Evolutionary conservation across 257 asterid species (phyloP).

Genomic region (Salvia splendens): DNA sequence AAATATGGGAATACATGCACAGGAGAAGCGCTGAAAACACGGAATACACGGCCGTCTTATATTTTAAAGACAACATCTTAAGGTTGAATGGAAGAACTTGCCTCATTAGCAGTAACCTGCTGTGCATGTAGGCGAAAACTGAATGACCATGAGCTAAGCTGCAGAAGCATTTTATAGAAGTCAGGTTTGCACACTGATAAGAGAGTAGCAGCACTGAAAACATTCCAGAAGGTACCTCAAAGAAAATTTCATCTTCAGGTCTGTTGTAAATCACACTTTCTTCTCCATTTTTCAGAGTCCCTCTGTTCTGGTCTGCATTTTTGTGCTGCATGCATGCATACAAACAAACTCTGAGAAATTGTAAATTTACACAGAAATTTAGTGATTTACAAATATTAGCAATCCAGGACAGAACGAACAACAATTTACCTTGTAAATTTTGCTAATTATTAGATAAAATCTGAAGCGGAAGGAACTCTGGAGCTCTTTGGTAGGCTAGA

Average conservation of each 20-base stretch:
- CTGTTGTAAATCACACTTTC: constrained; percentile 60
- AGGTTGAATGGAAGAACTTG: constrained; percentile 30
- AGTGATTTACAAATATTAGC: not conserved
- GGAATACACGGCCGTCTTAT: not conserved
- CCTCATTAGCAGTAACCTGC: constrained; percentile 68
- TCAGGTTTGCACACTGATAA: constrained; percentile 21
- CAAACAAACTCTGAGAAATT: constrained; percentile 15
- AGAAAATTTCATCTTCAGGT: constrained; percentile 78
- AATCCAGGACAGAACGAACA: constrained; percentile 7
- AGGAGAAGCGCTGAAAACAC: not conserved
- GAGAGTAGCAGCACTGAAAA: constrained; percentile 3
- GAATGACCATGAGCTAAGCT: constrained; percentile 95
- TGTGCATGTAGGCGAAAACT: constrained; percentile 66
- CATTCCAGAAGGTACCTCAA: constrained; percentile 46
- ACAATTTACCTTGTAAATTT: constrained; percentile 70
- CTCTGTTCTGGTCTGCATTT: constrained; percentile 46
- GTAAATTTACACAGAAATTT: not conserved
- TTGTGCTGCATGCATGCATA: constrained; percentile 52
- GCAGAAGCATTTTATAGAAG: constrained; percentile 39
- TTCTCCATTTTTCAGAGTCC: constrained; percentile 41
- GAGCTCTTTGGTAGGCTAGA: constrained; percentile 80
- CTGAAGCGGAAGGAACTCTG: constrained; percentile 69
- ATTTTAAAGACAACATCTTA: not conserved
- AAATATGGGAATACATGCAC: constrained; percentile 7
- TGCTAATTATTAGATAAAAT: constrained; percentile 67